Base-by-base conservation (phyloP, 495 filamentous ascomycete genomes). In the Aspergillus homomorphus region DNA sequence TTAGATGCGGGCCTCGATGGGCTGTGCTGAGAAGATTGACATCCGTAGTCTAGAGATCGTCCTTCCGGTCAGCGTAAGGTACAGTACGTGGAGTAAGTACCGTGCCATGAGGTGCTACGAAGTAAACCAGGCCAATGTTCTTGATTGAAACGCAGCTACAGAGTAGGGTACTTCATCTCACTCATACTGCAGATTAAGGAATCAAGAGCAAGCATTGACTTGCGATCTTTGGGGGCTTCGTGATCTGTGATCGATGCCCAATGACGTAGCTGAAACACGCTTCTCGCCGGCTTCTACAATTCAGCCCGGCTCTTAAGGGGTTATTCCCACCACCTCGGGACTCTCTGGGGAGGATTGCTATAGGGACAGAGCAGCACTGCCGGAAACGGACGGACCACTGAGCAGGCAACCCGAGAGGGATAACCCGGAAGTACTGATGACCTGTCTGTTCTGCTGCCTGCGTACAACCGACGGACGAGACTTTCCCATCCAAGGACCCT, bases 261-360 rank as follows among this genome's bases (percentile, higher is more conserved):
- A 66, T 63, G 61, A 63, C 56, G 64, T 62, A 66, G 58, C 58
- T 23, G 57, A 58, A 49, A 62, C 50, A 58, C 49, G 22, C 15
- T 43, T 18, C 52, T 33, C 7, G 19, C 14, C 24, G 46, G 22
- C 46, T 50, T n/a, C 45, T 53, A 38, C 28, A 18, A 38, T 56
- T 45, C 45, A 18, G 53, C 53, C 41, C 41, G 50, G 51, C 30
- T 7, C 42, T 2, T 2, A 6, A 14, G 33, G 10, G 7, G 12
- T 38, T 2, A 5, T 7, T 12, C 33, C 10, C n/a, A n/a, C n/a
- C n/a, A n/a, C n/a, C n/a, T n/a, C n/a, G n/a, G n/a, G 33, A 2
- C 33, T 7, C 33, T 12, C 33, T 4, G 26, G 26, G 26, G 26
- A 12, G 8, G 33, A 30, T 30, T 30, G 10, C 12, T 38, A 14